phyloP scores from a whole-genome alignment of 2,329 filamentous ascomycete species.

The Beauveria australis region DNA sequence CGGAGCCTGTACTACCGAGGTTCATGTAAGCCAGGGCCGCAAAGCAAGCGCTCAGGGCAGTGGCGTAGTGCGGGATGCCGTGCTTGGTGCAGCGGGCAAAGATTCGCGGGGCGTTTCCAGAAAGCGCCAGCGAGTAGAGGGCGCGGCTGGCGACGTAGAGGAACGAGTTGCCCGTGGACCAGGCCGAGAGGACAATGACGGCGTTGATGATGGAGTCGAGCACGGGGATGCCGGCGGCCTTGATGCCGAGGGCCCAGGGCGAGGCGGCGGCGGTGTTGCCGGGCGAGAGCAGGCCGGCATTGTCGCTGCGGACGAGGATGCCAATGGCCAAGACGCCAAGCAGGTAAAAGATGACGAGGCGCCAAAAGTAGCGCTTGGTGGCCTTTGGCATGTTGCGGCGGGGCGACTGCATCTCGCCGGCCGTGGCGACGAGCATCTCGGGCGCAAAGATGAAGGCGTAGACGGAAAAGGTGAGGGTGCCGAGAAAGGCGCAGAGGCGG shows the following conservation, averaged over 20 bases:
- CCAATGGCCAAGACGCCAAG: constrained; percentile 23
- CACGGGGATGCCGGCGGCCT: constrained; percentile 32
- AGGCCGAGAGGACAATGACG: constrained; percentile 46
- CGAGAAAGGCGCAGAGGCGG: constrained; percentile 47
- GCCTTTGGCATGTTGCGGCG: constrained; percentile 24
- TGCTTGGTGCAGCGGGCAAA: constrained; percentile 18
- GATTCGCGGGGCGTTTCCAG: constrained; percentile 32
- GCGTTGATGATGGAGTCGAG: constrained; percentile 44
- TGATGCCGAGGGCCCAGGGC: constrained; percentile 48
- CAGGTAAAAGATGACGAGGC: constrained; percentile 21
- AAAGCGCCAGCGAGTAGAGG: constrained; percentile 35
- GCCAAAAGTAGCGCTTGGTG: constrained; percentile 21
- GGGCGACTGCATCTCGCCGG: constrained; percentile 25
- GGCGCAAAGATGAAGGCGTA: constrained; percentile 19
- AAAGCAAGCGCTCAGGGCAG: constrained; percentile 22
- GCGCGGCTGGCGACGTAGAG: constrained; percentile 39
- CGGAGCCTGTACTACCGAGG: constrained; percentile 44
- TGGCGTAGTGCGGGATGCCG: constrained; percentile 19
- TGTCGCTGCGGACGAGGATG: constrained; percentile 22
- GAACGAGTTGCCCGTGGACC: constrained; percentile 48
- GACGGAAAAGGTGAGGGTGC: constrained; percentile 9
- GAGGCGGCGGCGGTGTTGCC: constrained; percentile 31
- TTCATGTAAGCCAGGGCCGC: constrained; percentile 54
- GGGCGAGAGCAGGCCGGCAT: constrained; percentile 26
- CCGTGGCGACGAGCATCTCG: constrained; percentile 22